phyloP scores from a whole-genome alignment of 345 rosid genomes.

The Gossypium turneri region DNA sequence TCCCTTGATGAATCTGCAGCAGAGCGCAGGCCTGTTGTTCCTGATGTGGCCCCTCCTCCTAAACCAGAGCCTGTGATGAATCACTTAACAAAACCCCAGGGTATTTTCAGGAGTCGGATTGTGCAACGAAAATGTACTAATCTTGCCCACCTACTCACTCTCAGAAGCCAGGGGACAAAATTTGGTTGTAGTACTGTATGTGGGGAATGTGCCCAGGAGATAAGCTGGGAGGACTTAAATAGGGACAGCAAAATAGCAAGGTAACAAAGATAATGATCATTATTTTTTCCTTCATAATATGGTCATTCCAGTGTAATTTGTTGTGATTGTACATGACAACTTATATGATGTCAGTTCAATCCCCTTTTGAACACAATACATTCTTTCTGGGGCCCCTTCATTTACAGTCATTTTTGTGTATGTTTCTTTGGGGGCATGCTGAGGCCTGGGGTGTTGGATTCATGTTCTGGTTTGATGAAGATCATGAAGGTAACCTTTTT shows the following conservation, averaged over 20 bases:
- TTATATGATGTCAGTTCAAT: constrained; percentile 10
- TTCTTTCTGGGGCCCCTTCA: not conserved
- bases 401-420: not conserved
- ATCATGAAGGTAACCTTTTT: not conserved
- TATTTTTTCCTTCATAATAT: not conserved
- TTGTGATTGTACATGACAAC: constrained; percentile 4
- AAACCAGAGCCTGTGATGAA: constrained; percentile 26
- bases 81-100: constrained; percentile 27
- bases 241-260: constrained; percentile 29
- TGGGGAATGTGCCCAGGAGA: constrained; percentile 87
- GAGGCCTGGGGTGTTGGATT: not conserved
- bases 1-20: constrained; percentile 49
- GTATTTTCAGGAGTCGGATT: constrained; percentile 46
- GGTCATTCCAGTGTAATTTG: not conserved
- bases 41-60: constrained; percentile 27
- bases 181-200: constrained; percentile 74
- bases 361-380: constrained; percentile 8
- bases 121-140: constrained; percentile 71
- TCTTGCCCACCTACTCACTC: constrained; percentile 79
- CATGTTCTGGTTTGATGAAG: not conserved
- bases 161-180: constrained; percentile 84
- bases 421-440: not conserved
- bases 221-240: constrained; percentile 66
- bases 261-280: not conserved
- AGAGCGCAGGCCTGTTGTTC: constrained; percentile 38